phyloP scores from a whole-genome alignment of 140 eudicot genomes.

The Flaveria floridana region DNA sequence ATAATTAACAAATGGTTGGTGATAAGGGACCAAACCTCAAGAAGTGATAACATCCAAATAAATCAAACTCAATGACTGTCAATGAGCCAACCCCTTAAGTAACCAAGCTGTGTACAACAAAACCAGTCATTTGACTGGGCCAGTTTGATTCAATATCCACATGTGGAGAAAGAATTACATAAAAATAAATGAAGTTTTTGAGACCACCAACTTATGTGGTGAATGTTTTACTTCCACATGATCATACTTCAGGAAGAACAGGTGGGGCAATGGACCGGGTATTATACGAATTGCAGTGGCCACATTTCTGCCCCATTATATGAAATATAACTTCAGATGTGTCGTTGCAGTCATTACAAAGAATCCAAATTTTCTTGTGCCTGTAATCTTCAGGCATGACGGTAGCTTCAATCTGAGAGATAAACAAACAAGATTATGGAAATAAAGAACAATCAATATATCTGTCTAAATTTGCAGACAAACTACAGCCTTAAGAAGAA shows the following conservation, averaged over 20 bases:
- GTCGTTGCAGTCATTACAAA: conserved; percentile 93
- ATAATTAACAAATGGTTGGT: background rate
- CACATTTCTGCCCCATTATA: conserved; percentile 93
- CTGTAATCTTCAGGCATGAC: conserved; percentile 89
- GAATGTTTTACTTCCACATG: conserved; percentile 2
- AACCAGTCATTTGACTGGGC: conserved; percentile 34
- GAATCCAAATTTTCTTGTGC: conserved; percentile 92
- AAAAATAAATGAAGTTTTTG: conserved; percentile 13
- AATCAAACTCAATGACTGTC: background rate
- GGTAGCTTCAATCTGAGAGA: conserved; percentile 75
- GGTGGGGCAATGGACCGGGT: conserved; percentile 82
- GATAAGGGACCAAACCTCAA: background rate
- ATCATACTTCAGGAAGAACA: conserved; percentile 29
- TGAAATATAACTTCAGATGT: conserved; percentile 87
- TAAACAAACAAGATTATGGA: conserved; percentile 1
- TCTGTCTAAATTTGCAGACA: background rate
- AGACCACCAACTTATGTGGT: conserved; percentile 13
- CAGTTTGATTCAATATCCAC: conserved; percentile 33
- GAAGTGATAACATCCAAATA: background rate
- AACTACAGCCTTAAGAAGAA: background rate
- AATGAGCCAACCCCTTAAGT: conserved; percentile 19
- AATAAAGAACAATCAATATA: background rate
- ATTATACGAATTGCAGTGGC: conserved; percentile 78
- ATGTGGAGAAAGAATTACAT: conserved; percentile 40
- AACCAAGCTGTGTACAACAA: conserved; percentile 24